Evolutionary conservation across 257 asterid genomes (phyloP).

Genomic region (Plectranthus barbatus): DNA sequence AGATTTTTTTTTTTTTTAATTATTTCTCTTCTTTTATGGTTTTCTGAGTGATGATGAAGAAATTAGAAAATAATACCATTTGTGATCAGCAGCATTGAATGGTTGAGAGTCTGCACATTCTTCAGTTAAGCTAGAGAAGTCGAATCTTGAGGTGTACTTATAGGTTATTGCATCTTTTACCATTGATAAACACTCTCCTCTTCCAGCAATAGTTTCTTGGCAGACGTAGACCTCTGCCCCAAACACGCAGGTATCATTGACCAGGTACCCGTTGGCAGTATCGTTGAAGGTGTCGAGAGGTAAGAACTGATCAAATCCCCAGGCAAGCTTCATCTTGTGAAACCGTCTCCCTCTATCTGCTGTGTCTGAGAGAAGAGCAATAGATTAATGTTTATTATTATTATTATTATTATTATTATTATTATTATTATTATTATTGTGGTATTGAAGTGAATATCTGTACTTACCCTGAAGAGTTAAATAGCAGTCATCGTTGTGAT

Average conservation of each 20-base stretch:
- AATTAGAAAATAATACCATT: constrained; percentile 28
- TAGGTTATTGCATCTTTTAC: constrained; percentile 37
- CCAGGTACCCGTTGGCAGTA: constrained; percentile 45
- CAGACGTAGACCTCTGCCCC: constrained; percentile 57
- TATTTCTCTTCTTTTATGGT: no score
- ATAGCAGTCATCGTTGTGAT: constrained; percentile 58
- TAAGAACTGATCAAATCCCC: constrained; percentile 54
- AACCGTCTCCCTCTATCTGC: constrained; percentile 43
- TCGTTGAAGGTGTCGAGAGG: constrained; percentile 31
- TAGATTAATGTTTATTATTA: no score
- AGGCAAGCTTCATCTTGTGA: constrained; percentile 41
- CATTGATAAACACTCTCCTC: constrained; percentile 53
- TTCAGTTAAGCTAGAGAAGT: constrained; percentile 20
- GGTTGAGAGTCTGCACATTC: constrained; percentile 36
- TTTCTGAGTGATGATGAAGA: neutral
- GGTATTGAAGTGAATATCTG: no score
- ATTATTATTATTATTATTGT: no score
- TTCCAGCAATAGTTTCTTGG: constrained; percentile 30
- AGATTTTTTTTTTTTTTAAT: no score
- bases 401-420: no score
- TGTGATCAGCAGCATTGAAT: constrained; percentile 41
- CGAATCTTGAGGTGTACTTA: constrained; percentile 40
- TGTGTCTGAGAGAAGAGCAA: constrained; percentile 12
- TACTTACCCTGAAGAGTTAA: constrained; percentile 36
- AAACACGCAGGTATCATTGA: constrained; percentile 43